A percentile compares a stretch with the other conserved stretches of the same genome.
phyloP scores from a whole-genome alignment of 2,329 filamentous ascomycete species.

The Raffaelea albimanens region DNA sequence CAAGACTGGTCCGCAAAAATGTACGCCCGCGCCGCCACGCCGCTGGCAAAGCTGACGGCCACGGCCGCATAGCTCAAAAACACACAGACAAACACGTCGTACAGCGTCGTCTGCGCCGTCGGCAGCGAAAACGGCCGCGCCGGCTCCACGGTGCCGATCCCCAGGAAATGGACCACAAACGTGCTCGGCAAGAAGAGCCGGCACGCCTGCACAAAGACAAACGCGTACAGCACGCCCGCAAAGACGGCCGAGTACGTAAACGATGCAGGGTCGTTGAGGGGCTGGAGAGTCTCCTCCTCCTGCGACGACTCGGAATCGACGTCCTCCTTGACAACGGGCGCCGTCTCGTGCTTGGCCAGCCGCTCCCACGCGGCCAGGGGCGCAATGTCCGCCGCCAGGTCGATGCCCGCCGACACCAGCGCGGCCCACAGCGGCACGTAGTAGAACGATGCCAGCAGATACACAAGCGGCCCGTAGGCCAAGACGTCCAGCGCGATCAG shows the following conservation, averaged over 20 bases:
- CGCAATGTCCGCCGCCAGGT: conserved; percentile 3
- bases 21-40: conserved; percentile 63
- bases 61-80: conserved; percentile 47
- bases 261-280: not conserved
- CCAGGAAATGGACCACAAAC: conserved; percentile 68
- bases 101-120: conserved; percentile 33
- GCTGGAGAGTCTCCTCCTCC: not conserved
- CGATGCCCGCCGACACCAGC: not conserved
- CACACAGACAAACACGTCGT: not conserved
- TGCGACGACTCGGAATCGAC: not conserved
- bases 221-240: conserved; percentile 62
- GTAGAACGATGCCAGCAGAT: conserved; percentile 73
- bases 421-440: conserved; percentile 30
- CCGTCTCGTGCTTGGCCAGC: not conserved
- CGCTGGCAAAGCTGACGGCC: conserved; percentile 41
- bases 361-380: conserved; percentile 3
- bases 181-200: conserved; percentile 60
- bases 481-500: conserved; percentile 57
- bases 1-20: conserved; percentile 63
- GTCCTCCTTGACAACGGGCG: not conserved
- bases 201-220: conserved; percentile 62
- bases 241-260: conserved; percentile 54
- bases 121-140: conserved; percentile 29
- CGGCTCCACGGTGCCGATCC: conserved; percentile 57
- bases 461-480: conserved; percentile 65